phyloP scores from a whole-genome alignment of 148 eudicot genomes.

The Camellia sinensis region DNA sequence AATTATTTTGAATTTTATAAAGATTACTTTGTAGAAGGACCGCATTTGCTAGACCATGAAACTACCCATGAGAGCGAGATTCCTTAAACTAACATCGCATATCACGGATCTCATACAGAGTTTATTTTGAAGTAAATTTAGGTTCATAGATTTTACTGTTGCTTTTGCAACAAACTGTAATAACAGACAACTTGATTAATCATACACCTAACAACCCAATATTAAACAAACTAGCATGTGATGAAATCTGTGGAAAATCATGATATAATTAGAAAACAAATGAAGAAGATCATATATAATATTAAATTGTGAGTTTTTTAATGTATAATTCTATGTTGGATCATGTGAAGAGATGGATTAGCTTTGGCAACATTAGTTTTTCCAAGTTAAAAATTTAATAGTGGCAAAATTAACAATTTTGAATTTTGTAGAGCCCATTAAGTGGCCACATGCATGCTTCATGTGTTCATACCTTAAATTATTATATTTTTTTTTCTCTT shows the following conservation, averaged over 20 bases:
- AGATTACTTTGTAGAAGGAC: too few relatives aligned
- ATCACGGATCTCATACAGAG: too few relatives aligned
- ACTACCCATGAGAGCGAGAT: too few relatives aligned
- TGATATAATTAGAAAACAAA: background rate
- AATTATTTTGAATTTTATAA: too few relatives aligned
- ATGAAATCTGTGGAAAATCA: background rate
- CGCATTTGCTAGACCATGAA: too few relatives aligned
- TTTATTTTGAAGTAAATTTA: too few relatives aligned
- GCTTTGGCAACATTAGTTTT: background rate
- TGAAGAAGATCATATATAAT: conserved; percentile 7
- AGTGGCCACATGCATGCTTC: conserved; percentile 13
- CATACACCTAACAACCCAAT: too few relatives aligned
- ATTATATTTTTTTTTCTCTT: too few relatives aligned
- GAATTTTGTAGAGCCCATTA: background rate
- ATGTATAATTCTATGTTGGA: conserved; percentile 6
- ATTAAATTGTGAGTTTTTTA: too few relatives aligned
- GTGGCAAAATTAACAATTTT: background rate
- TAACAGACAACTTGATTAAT: too few relatives aligned
- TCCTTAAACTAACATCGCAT: too few relatives aligned
- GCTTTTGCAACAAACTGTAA: too few relatives aligned
- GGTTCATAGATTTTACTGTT: background rate
- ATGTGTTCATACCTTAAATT: background rate
- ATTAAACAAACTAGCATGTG: background rate
- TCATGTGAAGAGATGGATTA: conserved; percentile 18
- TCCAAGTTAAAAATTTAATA: background rate